Base-by-base conservation (phyloP, 1,284 basidiomycete species). In the Microbotryomycetes sp. region DNA sequence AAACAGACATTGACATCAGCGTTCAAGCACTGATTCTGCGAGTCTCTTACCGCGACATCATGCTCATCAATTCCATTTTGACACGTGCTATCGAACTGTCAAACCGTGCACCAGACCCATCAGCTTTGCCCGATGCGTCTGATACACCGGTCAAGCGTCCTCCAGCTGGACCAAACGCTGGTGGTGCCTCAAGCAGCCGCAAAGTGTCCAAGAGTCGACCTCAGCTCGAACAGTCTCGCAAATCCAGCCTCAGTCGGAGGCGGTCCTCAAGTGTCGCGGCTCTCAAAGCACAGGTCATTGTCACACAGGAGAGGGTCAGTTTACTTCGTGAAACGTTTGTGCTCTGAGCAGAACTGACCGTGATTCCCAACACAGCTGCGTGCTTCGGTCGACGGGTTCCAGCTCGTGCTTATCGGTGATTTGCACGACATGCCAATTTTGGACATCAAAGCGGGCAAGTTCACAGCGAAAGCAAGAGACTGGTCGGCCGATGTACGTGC, bases 371-470 rank as follows among this genome's bases (percentile, higher is more conserved):
- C 5, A 1, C 66, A 93, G 87, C 80, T 96, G 64, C 87, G 86
- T 73, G 88, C 84, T 0, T 84, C 84, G 0, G 83, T 94, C 64
- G 89, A 93, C 65, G 94, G 94, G 3, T 87, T 98, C 77, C 88
- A 93, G 66, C 79, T 98, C 31, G 85, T 99, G 52, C 80, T 99
- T 32, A 96, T 99, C 64, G 92, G 94, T 3, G 96, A 98, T 75
- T 77, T 92, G 62, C 89, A 98, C 72, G 93, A 97, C 71, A 86
- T 97, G 71, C 96, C 96, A 0, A 83, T 97, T 79, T 79, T 98
- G 25, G 92, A 98, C 75, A 76, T 98, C 32, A 86, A 86, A 70
- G 81, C 93, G 22, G 89, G 87, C 70, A 85, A 89, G 16, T 97
- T 97, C 77, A 81, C 83, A n/a, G 76, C 94, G 31, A 82, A 82